A percentile compares a stretch with the other conserved stretches of the same genome.
These are phyloP conservation scores for Beauveria sp. DNA, from an alignment of 2,329 filamentous ascomycete species.

Conservation along the genomic window DNA sequence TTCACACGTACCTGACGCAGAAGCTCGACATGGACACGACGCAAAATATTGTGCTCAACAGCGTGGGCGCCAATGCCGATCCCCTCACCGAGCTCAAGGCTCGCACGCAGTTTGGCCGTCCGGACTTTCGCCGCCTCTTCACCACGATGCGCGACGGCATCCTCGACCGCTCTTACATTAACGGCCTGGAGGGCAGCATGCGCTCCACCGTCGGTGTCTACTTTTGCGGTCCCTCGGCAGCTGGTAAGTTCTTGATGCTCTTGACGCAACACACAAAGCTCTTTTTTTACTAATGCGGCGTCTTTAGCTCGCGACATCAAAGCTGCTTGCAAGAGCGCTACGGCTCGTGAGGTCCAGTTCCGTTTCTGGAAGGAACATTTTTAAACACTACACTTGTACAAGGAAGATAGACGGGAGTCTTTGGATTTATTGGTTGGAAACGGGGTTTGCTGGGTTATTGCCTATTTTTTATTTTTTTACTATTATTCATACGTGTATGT, in stretches of 20 bases:
- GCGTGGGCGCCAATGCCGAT: conserved; percentile 78
- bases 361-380: conserved; percentile 99
- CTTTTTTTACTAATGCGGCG: conserved; percentile 24
- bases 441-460: neutral
- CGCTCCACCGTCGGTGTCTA: conserved; percentile 91
- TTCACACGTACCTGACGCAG: conserved; percentile 96
- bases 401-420: neutral
- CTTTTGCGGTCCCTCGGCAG: conserved; percentile 83
- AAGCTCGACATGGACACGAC: conserved; percentile 85
- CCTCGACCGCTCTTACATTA: conserved; percentile 74
- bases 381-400: conserved; percentile 27
- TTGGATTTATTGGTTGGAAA: neutral
- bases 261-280: neutral
- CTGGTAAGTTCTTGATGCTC: conserved; percentile 36
- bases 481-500: neutral
- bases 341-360: conserved; percentile 75
- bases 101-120: conserved; percentile 89
- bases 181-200: conserved; percentile 67
- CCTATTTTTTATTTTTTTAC: neutral
- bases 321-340: conserved; percentile 66
- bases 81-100: conserved; percentile 86
- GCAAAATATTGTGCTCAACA: conserved; percentile 95
- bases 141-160: conserved; percentile 83
- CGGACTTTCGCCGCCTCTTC: conserved; percentile 78
- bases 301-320: conserved; percentile 70